Base-by-base conservation (phyloP, 768 basidiomycete species). In the Favolaschia claudopus region DNA sequence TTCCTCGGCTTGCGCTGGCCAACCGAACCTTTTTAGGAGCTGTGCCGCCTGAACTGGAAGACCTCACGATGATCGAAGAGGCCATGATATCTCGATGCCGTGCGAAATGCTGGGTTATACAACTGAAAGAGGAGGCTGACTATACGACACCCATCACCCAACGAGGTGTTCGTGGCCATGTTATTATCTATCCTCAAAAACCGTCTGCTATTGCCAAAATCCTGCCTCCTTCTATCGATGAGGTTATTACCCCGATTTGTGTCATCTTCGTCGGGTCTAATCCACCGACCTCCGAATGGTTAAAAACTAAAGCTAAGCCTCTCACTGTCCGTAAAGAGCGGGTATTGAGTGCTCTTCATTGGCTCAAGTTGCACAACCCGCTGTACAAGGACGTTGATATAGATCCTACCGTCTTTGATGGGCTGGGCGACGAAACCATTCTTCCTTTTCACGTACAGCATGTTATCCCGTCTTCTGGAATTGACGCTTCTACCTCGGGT, bases 121-220 rank as follows among this genome's bases (percentile, higher is more conserved):
- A 52, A 24, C 38, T 52, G 3, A 27, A 40, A 6, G 50, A 52
- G 17, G 37, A 52, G 6, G 39, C 10, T 12, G 36, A 31, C 12
- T 10, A 29, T 20, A 31, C 48, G 13, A 40, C 15, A 7, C 50
- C 54, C 22, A 47, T 20, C 15, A 48, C 15, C 13, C 63, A 72
- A 36, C 33, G 64, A 0, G 70, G 65, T 5, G 19, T 73, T 14
- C 49, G 51, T 27, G 72, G 72, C 0, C 67, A 70, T 48, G 47
- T 71, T 5, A 62, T 73, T 7, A 44, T 69, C 0, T 67, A 68
- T 40, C 71, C 71, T 14, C 70, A 70, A 27, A 38, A 47, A 4
- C 70, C 69, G 1, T 47, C 59, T 9, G 39, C 27, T 2, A 42
- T 72, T 3, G 52, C 49, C 1, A 14, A 14, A 0, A 13, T 65